phyloP scores from a whole-genome alignment of 805 yeast genomes.

The Nakazawaea anatomiae region DNA sequence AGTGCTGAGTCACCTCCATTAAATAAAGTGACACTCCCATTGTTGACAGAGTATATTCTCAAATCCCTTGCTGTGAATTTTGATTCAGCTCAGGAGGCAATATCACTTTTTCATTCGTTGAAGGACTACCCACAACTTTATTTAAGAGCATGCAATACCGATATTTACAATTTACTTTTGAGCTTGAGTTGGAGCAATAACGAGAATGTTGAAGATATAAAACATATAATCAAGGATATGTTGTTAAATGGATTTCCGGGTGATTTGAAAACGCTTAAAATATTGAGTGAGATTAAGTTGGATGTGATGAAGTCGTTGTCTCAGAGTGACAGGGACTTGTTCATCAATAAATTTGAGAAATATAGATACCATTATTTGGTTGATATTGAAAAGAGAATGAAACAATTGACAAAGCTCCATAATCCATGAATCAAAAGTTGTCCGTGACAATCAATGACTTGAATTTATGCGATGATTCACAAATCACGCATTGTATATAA shows the following conservation, averaged over 20 bases:
- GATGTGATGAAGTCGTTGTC: slow-evolving; percentile 1
- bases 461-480: too few species aligned
- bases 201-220: slow-evolving; percentile 4
- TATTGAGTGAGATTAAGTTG: slow-evolving; percentile 3
- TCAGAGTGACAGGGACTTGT: slow-evolving; percentile 3
- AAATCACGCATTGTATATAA: background rate
- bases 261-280: slow-evolving; percentile 7
- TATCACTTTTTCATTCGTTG: slow-evolving; percentile 6
- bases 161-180: slow-evolving; percentile 7
- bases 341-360: slow-evolving; percentile 6
- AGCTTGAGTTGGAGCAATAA: slow-evolving; percentile 2
- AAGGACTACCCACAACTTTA: slow-evolving; percentile 2
- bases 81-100: slow-evolving; percentile 4
- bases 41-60: slow-evolving; percentile 5
- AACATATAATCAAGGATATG: slow-evolving; percentile 6
- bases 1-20: background rate
- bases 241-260: slow-evolving; percentile 9
- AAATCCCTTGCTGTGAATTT: background rate
- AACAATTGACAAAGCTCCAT: slow-evolving; percentile 1
- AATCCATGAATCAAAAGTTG: background rate
- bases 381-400: slow-evolving; percentile 7
- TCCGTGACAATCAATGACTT: background rate
- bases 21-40: slow-evolving; percentile 6
- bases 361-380: slow-evolving; percentile 3
- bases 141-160: slow-evolving; percentile 6